A percentile compares a stretch with the other conserved stretches of the same genome.
phyloP scores from a whole-genome alignment of 2,329 filamentous ascomycete genomes.

The Stylonectria norvegica region DNA sequence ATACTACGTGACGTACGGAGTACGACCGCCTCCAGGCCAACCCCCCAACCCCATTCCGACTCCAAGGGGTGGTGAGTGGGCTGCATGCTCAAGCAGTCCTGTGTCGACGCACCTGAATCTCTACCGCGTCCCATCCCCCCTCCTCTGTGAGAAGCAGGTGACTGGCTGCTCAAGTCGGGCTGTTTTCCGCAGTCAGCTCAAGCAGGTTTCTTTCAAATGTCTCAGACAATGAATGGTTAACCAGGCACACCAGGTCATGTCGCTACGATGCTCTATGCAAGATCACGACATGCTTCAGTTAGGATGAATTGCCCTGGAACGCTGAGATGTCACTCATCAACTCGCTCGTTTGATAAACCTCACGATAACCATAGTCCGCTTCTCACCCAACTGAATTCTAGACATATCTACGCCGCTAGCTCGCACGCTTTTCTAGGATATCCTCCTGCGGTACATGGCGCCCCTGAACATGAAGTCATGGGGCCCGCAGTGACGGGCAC shows the following conservation, averaged over 20 bases:
- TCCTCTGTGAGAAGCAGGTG: slow-evolving; percentile 3
- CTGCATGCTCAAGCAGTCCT: too few relatives aligned
- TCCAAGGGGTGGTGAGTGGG: too few relatives aligned
- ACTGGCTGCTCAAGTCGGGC: neutral
- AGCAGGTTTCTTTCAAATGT: slow-evolving; percentile 2
- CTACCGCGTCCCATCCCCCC: neutral
- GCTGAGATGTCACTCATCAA: neutral
- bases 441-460: slow-evolving; percentile 24
- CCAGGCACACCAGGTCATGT: neutral
- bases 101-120: neutral
- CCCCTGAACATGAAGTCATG: slow-evolving; percentile 20
- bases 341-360: too few relatives aligned
- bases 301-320: neutral
- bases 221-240: slow-evolving; percentile 1
- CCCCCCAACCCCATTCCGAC: too few relatives aligned
- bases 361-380: too few relatives aligned
- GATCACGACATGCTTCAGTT: neutral
- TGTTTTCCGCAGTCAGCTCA: too few relatives aligned
- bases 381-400: too few relatives aligned
- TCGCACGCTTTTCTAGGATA: slow-evolving; percentile 14
- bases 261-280: neutral
- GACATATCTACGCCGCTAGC: slow-evolving; percentile 20
- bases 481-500: slow-evolving; percentile 19
- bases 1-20: too few relatives aligned
- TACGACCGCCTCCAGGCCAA: too few relatives aligned